Evolutionary conservation across 495 filamentous ascomycete genomes (phyloP), one percentile per base, ranked within the genome.

Genomic region (Penicillium parvum): DNA sequence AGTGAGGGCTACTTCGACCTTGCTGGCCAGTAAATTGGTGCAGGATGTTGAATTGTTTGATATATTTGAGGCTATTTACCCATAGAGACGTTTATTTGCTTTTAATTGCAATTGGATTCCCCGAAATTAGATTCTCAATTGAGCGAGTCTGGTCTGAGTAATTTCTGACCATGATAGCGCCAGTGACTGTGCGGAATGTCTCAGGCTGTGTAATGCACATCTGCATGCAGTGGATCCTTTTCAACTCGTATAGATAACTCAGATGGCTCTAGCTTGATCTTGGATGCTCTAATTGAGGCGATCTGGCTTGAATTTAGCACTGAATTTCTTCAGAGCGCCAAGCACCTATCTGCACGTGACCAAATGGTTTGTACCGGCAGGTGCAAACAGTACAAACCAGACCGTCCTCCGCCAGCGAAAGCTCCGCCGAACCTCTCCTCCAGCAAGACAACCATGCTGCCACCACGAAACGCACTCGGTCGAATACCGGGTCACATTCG

Each of bases 1-100:
- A 84, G 81, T 58, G 74, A 85, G 50, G 94, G 92, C n/a, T 78
- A 95, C 66, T 65, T 74, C 32, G 71, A 74, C 54, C 61, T n/a
- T n/a, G n/a, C n/a, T n/a, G n/a, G 62, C 32, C 64, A 69, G 41
- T 34, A 36, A 32, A 47, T 47, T 52, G 27, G 16, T 55, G 39
- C 32, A 15, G 7, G 26, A 44, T 40, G 11, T 56, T 47, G 43
- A 38, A 35, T 57, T 25, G 45, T 52, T 47, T 21, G 45, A 47
- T 41, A 39, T 26, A 34, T 36, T 44, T 48, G 32, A 22, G 16
- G 44, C 20, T 46, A 25, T 34, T 29, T 38, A 29, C 27, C 43
- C 46, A 58, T 58, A 50, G 42, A 58, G 19, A 43, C 29, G 25
- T 45, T 43, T 41, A 45, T 39, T 52, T 33, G 50, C 43, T 51